A percentile compares a stretch with the other conserved stretches of the same genome.
Evolutionary conservation across 2,329 filamentous ascomycete species (phyloP).

Genomic region (Arthrinium puccinioides): DNA sequence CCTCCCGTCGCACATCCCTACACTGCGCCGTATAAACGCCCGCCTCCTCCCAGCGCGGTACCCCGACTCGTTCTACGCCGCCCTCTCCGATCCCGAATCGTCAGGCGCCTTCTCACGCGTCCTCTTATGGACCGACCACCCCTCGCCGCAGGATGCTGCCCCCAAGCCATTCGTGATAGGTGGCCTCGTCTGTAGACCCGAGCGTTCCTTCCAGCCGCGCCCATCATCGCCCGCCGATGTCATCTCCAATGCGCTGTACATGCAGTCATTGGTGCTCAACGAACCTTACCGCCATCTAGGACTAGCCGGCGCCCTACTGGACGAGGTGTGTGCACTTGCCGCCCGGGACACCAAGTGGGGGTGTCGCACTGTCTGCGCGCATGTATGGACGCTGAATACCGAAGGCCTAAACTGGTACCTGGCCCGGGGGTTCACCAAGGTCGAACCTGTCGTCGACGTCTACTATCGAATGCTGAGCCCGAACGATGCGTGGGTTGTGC

Average conservation of each 20-base stretch:
- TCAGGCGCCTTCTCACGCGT: constrained; percentile 51
- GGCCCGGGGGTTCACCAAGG: constrained; percentile 46
- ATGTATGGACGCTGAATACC: constrained; percentile 62
- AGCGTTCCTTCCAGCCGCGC: constrained; percentile 29
- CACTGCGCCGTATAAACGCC: constrained; percentile 57
- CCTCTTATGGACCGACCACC: constrained; percentile 46
- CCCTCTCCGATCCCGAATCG: constrained; percentile 39
- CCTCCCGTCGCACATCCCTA: constrained; percentile 42
- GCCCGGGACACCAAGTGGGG: constrained; percentile 24
- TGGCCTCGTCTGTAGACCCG: constrained; percentile 55
- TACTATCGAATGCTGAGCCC: constrained; percentile 59
- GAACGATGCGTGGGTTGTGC: constrained; percentile 53
- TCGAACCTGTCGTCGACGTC: constrained; percentile 36
- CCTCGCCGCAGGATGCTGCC: constrained; percentile 8
- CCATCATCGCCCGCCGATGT: constrained; percentile 10
- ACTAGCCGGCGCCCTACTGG: constrained; percentile 49
- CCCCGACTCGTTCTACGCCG: constrained; percentile 55
- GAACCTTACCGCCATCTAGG: constrained; percentile 56
- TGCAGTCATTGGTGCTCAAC: constrained; percentile 56
- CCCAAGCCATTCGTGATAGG: constrained; percentile 45
- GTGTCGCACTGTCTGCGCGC: constrained; percentile 48
- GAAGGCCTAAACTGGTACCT: constrained; percentile 58
- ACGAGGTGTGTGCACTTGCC: constrained; percentile 39
- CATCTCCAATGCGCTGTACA: constrained; percentile 46
- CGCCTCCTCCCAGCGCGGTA: constrained; percentile 59